Evolutionary conservation across 2,329 filamentous ascomycete genomes (phyloP).

Genomic region (Hypoxylon sp.): DNA sequence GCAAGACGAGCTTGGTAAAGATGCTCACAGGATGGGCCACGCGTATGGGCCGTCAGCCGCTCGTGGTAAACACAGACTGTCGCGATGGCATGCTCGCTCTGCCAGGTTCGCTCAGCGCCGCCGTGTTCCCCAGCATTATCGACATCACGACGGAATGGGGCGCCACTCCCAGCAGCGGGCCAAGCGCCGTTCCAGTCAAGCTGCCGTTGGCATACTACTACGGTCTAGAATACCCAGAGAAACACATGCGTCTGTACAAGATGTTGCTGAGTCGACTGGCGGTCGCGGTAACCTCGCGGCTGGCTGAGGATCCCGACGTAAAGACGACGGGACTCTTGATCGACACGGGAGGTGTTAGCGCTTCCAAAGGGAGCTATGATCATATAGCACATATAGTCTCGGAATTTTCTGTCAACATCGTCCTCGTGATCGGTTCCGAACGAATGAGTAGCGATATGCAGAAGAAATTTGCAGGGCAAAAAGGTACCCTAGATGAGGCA

Average conservation of each 20-base stretch:
- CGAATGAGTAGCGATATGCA: conserved; percentile 77
- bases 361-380: conserved; percentile 74
- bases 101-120: conserved; percentile 83
- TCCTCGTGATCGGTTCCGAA: conserved; percentile 84
- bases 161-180: conserved; percentile 87
- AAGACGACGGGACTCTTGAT: conserved; percentile 82
- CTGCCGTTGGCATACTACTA: conserved; percentile 91
- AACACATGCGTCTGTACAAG: conserved; percentile 76
- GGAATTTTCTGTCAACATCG: conserved; percentile 73
- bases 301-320: conserved; percentile 77
- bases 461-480: conserved; percentile 68
- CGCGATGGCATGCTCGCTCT: conserved; percentile 79
- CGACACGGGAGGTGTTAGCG: conserved; percentile 78
- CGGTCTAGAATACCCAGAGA: conserved; percentile 75
- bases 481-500: conserved; percentile 67
- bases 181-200: conserved; percentile 88
- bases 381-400: conserved; percentile 77
- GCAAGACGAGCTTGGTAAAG: conserved; percentile 84
- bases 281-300: conserved; percentile 76
- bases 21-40: conserved; percentile 82
- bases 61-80: conserved; percentile 86
- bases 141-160: conserved; percentile 87
- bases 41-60: conserved; percentile 74
- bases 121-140: conserved; percentile 86
- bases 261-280: conserved; percentile 79